Evolutionary conservation across 2,329 filamentous ascomycete species (phyloP), one percentile per base, ranked within the genome.

Genomic region (Fusarium begoniae): DNA sequence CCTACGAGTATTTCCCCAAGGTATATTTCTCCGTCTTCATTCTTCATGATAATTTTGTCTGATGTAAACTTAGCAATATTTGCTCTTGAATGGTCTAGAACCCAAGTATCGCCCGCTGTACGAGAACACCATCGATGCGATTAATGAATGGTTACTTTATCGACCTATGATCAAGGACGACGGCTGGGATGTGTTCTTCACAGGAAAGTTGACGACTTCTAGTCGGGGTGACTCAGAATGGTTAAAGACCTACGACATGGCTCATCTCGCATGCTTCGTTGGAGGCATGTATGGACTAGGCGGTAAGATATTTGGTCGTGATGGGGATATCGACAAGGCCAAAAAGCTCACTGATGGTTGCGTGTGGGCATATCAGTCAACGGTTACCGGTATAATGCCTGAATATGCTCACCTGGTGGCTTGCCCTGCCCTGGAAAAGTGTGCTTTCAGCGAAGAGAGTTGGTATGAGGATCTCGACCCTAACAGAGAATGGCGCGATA

Each of bases 31-130:
- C 30, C 35, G 12, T 12, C 12, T 11, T 6, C 32, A 22, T n/a
- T 14, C 32, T 13, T 17, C 38, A 61, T 12, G 11, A 53, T 30
- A 11, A 40, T n/a, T 20, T 24, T 48, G 61, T 20, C 78, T 81
- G 63, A 82, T 58, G 15, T 17, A 43, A 90, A 90, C 5, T 79
- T 85, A 95, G 84, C 78, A 85, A 78, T 93, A 92, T 78, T 83
- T 96, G 18, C 87, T 97, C 10, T 88, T 97, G 5, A 93, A 94
- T 65, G 95, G 94, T 2, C 86, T 91, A 4, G 90, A 92, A 71
- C 83, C 87, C 37, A 93, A 94, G 79, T 97, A 97, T 81, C 86
- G 87, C 69, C 88, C 87, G 26, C 88, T 97, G 82, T 94, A 97
- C 79, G 86, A 92, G 66, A 89, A 89, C 64, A 88, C 90, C 8